Percentiles rank a stretch among this genome's conserved stretches.
Conservation (phyloP, 148 eudicot genomes). For the Pharnaceum exiguum region DNA sequence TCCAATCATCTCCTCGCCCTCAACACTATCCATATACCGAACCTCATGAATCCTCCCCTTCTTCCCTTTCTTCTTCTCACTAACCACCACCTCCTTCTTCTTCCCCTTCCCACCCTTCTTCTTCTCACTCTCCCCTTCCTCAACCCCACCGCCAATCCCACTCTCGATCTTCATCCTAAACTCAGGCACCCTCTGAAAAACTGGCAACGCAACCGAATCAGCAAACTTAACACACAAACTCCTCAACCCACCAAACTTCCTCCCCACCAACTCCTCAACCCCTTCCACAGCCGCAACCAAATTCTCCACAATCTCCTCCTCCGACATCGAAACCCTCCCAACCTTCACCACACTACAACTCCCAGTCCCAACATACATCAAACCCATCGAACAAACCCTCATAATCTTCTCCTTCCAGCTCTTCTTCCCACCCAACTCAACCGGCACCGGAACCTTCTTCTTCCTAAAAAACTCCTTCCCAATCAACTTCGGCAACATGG, state of each 20-base stretch:
- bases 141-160: constrained; percentile 8
- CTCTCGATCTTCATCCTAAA: constrained; percentile 50
- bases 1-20: constrained; percentile 16
- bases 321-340: constrained; percentile 48
- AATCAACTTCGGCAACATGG: constrained; percentile 44
- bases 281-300: constrained; percentile 52
- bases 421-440: constrained; percentile 56
- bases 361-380: constrained; percentile 61
- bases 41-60: constrained; percentile 90
- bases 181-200: constrained; percentile 76
- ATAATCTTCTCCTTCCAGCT: constrained; percentile 82
- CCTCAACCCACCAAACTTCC: constrained; percentile 64
- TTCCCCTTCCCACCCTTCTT: constrained; percentile 16
- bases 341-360: constrained; percentile 71
- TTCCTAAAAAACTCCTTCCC: constrained; percentile 52
- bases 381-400: constrained; percentile 42
- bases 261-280: constrained; percentile 46
- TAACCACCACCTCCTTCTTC: constrained; percentile 19
- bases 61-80: constrained; percentile 15
- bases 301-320: constrained; percentile 62
- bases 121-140: background rate
- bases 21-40: constrained; percentile 61
- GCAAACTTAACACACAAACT: constrained; percentile 67
- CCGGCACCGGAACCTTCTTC: constrained; percentile 76
- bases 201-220: constrained; percentile 71